Evolutionary conservation across 768 basidiomycete species (phyloP), one percentile per base, ranked within the genome.

Genomic region (Boletus tylopilopsis): DNA sequence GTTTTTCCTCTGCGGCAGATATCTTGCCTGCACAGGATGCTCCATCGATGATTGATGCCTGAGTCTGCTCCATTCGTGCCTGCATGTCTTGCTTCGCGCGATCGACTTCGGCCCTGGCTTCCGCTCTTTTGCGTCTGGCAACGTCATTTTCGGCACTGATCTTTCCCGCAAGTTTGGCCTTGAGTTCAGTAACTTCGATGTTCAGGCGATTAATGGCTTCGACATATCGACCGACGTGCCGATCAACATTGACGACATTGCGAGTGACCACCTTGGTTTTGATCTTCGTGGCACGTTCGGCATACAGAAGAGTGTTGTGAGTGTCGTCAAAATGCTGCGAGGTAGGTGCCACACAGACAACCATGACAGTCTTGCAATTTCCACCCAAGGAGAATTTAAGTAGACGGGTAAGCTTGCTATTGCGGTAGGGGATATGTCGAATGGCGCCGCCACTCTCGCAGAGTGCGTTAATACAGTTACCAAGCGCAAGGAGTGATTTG

Each of bases 331-430:
- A 96, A 71, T 99, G 94, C 32, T 80, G 80, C 32, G 93, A 94
- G 5, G 94, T 93, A 2, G 96, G 96, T 1, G 94, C 94, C 40
- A 99, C 77, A 66, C 96, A 98, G 53, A 98, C 95, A 55, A 97
- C 92, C 96, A 98, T 99, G 64, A 96, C 94, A 1, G 96, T 99
- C 71, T 95, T 92, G 80, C 96, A 99, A 68, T 98, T 98, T 6
- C 96, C 96, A 2, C 95, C 95, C 41, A 98, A 81, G 2, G 95
- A 94, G 74, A 97, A 97, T 69, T 97, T 98, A 64, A 98, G 85
- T 38, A 98, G 72, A 36, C 96, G 89, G 1, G 96, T 99, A 56
- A 99, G 87, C 71, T 99, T 99, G 76, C 90, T 93, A 73, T 99
- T 96, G 47, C 96, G 82, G 69, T 98, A 99, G 0, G 96, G 96